phyloP scores from a whole-genome alignment of 2,329 filamentous ascomycete genomes.

The Colletotrichum graminicola region DNA sequence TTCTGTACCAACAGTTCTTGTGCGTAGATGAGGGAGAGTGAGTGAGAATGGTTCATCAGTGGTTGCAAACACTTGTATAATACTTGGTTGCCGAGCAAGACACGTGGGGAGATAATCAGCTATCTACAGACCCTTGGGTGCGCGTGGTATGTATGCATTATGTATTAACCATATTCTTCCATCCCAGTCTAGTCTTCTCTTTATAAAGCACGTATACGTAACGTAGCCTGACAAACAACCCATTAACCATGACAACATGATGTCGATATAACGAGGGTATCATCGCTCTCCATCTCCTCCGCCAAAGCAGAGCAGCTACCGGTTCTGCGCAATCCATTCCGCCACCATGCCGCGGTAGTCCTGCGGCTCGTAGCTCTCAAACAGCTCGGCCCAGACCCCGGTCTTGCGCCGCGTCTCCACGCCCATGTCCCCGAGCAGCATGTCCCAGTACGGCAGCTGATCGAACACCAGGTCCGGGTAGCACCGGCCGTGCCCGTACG shows the following conservation, averaged over 20 bases:
- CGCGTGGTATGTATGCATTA: background rate
- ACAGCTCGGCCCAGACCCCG: slow-evolving; percentile 54
- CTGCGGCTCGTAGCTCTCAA: slow-evolving; percentile 58
- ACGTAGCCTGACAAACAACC: too few relatives aligned
- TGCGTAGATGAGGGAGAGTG: too few relatives aligned
- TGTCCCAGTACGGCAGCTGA: slow-evolving; percentile 68
- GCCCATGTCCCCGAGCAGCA: slow-evolving; percentile 66
- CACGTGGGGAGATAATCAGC: too few relatives aligned
- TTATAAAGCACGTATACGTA: background rate
- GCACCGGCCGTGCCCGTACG: slow-evolving; percentile 62
- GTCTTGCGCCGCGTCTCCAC: slow-evolving; percentile 56
- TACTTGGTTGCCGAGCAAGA: too few relatives aligned
- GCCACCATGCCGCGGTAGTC: slow-evolving; percentile 60
- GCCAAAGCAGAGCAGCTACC: too few relatives aligned
- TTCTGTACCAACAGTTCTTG: too few relatives aligned
- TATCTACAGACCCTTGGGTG: too few relatives aligned
- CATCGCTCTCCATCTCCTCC: background rate
- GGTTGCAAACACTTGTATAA: too few relatives aligned
- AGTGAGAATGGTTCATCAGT: too few relatives aligned
- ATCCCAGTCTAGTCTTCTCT: background rate
- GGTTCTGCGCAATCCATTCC: slow-evolving; percentile 53
- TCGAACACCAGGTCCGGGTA: slow-evolving; percentile 71
- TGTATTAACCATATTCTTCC: background rate
- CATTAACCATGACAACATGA: too few relatives aligned
- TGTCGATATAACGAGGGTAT: background rate